phyloP scores from a whole-genome alignment of 352 stramenopile genomes.

The Globisporangium okanoganense region DNA sequence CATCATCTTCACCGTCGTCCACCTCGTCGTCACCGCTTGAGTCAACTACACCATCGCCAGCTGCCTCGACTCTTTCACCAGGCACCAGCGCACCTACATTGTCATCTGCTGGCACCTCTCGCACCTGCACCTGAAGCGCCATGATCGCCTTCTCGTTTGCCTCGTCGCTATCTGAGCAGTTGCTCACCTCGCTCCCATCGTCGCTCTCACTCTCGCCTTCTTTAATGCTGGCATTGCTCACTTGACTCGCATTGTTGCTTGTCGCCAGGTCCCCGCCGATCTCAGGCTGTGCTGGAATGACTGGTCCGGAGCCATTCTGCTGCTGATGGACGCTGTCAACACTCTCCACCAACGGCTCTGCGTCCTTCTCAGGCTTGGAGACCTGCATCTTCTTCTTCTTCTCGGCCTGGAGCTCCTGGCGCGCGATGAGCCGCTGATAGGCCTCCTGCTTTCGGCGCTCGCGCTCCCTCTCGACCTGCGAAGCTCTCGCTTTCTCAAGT shows the following conservation, averaged over 20 bases:
- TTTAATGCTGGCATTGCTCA: neutral
- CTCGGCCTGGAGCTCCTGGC: conserved; percentile 47
- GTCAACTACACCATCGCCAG: neutral
- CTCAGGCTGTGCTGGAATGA: neutral
- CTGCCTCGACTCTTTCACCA: neutral
- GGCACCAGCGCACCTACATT: too few relatives aligned
- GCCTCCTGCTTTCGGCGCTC: conserved; percentile 46
- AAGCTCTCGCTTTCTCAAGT: conserved; percentile 13
- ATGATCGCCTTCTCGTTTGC: conserved; percentile 52
- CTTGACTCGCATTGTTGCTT: neutral
- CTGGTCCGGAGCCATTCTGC: neutral
- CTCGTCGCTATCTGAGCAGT: conserved; percentile 60
- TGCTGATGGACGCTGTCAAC: neutral
- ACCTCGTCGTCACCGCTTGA: conserved; percentile 2
- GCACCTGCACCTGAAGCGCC: conserved; percentile 29
- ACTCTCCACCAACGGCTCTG: neutral
- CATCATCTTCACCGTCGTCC: neutral
- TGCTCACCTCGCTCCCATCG: conserved; percentile 55
- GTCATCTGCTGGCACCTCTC: neutral
- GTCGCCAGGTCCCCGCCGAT: neutral
- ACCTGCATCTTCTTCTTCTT: conserved; percentile 15
- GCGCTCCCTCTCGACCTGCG: conserved; percentile 39
- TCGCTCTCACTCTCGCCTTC: conserved; percentile 30
- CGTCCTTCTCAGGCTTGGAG: neutral
- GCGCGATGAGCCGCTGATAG: conserved; percentile 51